phyloP scores from a whole-genome alignment of 1,139 yeast genomes.

The Diutina pseudorugosa region DNA sequence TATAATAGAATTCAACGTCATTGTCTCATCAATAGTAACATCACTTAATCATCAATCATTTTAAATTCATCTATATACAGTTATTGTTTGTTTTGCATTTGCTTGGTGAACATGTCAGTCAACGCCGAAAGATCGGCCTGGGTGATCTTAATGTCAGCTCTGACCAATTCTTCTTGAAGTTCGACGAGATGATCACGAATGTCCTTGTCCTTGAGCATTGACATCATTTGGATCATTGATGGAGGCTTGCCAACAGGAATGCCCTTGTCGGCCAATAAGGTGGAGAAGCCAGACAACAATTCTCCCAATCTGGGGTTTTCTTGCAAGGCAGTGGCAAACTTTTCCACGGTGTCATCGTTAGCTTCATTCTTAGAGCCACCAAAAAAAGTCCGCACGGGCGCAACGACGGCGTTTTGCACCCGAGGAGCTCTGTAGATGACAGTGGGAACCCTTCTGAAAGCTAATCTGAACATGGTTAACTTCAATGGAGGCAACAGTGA shows the following conservation, averaged over 20 bases:
- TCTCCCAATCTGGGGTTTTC: conserved; percentile 3
- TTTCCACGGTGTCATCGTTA: background rate
- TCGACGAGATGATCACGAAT: background rate
- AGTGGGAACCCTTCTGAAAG: background rate
- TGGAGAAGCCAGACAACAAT: background rate
- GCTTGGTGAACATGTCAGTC: conserved; percentile 2
- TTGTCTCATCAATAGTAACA: background rate
- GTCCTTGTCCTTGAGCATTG: background rate
- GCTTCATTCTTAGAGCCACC: background rate
- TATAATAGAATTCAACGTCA: background rate
- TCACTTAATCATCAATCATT: background rate
- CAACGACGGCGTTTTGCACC: background rate
- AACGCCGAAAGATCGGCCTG: conserved; percentile 1
- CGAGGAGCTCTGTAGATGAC: background rate
- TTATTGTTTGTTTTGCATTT: background rate
- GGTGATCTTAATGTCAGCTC: background rate
- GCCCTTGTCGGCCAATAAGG: background rate
- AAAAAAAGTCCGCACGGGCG: background rate
- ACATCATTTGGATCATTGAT: conserved; percentile 1
- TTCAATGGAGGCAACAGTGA: background rate
- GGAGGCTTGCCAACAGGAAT: conserved; percentile 1
- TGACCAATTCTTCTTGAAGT: background rate
- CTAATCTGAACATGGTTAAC: background rate
- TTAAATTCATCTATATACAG: background rate
- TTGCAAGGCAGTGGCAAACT: background rate